These are phyloP conservation scores for Pseudopediastrum boryanum DNA, from an alignment of 139 green algal species.

Conservation along the genomic window DNA sequence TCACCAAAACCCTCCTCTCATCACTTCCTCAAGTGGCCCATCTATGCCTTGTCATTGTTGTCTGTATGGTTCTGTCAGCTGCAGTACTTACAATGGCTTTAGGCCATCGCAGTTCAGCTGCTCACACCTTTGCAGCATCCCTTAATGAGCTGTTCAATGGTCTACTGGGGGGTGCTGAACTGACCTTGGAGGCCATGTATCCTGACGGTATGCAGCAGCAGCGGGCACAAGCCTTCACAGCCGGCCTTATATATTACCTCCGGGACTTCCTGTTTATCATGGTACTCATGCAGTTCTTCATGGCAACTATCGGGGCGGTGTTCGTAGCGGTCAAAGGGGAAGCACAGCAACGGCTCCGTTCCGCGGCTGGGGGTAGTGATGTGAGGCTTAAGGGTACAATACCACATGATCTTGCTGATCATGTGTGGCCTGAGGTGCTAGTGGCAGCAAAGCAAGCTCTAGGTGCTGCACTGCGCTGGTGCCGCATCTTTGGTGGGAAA, in stretches of 20 bases:
- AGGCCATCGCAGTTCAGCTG: neutral
- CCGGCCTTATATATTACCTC: neutral
- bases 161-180: conserved; percentile 22
- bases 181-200: neutral
- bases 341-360: too few relatives aligned
- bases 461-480: too few relatives aligned
- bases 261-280: conserved; percentile 37
- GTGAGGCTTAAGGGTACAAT: too few relatives aligned
- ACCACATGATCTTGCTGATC: too few relatives aligned
- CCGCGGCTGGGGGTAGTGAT: too few relatives aligned
- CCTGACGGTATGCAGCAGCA: neutral
- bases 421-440: too few relatives aligned
- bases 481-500: too few relatives aligned
- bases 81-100: conserved; percentile 13
- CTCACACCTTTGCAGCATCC: neutral
- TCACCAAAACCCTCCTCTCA: conserved; percentile 41
- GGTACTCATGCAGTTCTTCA: conserved; percentile 45
- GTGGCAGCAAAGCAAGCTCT: too few relatives aligned
- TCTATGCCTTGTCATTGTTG: conserved; percentile 35
- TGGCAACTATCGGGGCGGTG: conserved; percentile 17
- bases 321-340: too few relatives aligned
- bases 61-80: conserved; percentile 31
- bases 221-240: neutral
- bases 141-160: conserved; percentile 10
- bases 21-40: conserved; percentile 33